Percentiles rank a stretch among this genome's conserved stretches.
Conservation (phyloP, 495 filamentous ascomycete species). For the Sordaria brevicollis region DNA sequence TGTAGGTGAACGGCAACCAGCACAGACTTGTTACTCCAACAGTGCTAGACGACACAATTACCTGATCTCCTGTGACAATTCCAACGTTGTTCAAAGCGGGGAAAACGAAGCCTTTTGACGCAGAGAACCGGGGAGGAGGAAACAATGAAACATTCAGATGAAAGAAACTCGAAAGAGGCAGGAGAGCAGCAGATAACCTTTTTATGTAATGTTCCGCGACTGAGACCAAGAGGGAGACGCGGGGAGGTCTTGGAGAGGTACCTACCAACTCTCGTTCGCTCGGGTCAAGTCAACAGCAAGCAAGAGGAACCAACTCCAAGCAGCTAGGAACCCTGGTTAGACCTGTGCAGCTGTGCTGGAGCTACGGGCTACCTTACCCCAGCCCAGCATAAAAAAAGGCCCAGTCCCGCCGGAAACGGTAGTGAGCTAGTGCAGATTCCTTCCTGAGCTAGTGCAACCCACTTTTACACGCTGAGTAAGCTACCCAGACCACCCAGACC, state of each 20-base stretch:
- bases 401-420: no score
- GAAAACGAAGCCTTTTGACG: background rate
- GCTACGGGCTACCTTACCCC: background rate
- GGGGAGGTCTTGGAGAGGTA: background rate
- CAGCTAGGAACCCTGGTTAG: background rate
- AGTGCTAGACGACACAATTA: background rate
- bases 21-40: background rate
- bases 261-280: background rate
- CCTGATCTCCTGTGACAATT: background rate
- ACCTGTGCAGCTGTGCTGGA: background rate
- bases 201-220: background rate
- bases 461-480: no score
- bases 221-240: background rate
- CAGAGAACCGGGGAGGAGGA: background rate
- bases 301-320: no score
- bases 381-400: background rate
- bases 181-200: background rate
- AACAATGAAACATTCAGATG: constrained; percentile 2
- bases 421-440: no score
- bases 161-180: background rate
- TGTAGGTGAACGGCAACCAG: background rate
- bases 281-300: no score
- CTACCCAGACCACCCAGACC: no score
- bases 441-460: no score
- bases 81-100: background rate